A percentile compares a stretch with the other conserved stretches of the same genome.
Evolutionary conservation across 1,284 basidiomycete genomes (phyloP).

Genomic region (Lignosus rhinocerotis): DNA sequence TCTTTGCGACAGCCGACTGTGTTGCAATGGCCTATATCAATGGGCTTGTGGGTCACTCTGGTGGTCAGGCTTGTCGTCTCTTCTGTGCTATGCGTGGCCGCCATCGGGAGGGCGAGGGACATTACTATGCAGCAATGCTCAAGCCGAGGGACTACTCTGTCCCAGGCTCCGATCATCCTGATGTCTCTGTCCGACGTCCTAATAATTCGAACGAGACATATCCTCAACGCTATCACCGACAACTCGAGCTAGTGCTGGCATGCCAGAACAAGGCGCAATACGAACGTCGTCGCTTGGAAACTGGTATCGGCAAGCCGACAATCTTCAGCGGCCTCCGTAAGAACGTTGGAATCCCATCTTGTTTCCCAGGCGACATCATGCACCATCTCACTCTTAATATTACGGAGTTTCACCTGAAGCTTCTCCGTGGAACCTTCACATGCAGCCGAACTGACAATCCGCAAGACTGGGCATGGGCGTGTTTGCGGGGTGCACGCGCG

Average conservation of each 20-base stretch:
- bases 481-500: slow-evolving; percentile 23
- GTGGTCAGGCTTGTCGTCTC: slow-evolving; percentile 34
- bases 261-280: slow-evolving; percentile 13
- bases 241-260: neutral
- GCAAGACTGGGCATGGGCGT: slow-evolving; percentile 30
- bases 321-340: slow-evolving; percentile 6
- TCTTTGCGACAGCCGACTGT: slow-evolving; percentile 23
- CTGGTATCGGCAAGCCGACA: slow-evolving; percentile 1
- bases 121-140: slow-evolving; percentile 35
- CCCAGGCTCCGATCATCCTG: neutral
- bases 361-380: slow-evolving; percentile 39
- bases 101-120: slow-evolving; percentile 28
- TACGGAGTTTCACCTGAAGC: slow-evolving; percentile 31
- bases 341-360: slow-evolving; percentile 26
- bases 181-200: neutral
- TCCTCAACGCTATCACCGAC: neutral
- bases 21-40: slow-evolving; percentile 31
- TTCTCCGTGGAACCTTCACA: slow-evolving; percentile 35
- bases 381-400: slow-evolving; percentile 36
- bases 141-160: neutral
- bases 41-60: slow-evolving; percentile 38
- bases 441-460: slow-evolving; percentile 17
- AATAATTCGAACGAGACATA: neutral
- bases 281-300: neutral
- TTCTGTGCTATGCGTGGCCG: slow-evolving; percentile 35